Evolutionary conservation across 306 rosid genomes (phyloP), one percentile per base, ranked within the genome.

Genomic region (Cicer bijugum): DNA sequence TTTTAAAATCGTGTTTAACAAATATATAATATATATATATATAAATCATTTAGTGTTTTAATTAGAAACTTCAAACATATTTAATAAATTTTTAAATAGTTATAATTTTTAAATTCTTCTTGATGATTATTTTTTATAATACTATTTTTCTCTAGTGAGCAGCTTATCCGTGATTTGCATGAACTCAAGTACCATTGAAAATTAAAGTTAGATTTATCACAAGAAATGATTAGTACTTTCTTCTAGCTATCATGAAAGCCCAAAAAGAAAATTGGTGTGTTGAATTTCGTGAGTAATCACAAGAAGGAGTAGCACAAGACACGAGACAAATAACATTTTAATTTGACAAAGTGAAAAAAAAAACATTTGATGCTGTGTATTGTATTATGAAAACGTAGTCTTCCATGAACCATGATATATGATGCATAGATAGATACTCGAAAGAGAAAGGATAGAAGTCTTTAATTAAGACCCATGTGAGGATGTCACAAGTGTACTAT

Each of bases 391-490:
- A 20, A 69, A 12, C 4, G 8, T 33, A n/a, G 46, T 9, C 47
- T 40, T 70, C 15, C 60, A 80, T 20, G 43, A 52, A 42, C 12
- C 3, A 43, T 48, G 35, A 12, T 8, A 20, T 65, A 51, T 57
- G 68, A 73, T 14, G 50, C 17, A 51, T 57, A 64, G 20, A 48
- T 23, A 55, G 16, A 15, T 52, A 23, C 23, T 43, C 51, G 74
- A 74, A 68, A 85, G 76, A 68, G 75, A 78, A 78, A 78, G 42
- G 39, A 71, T 75, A 71, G 50, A 58, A 60, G 28, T 63, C 72
- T 77, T 14, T 44, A 82, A 23, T 12, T 28, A 47, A 47, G 67
- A 43, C 43, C 68, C 84, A 79, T 78, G 85, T 89, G 90, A 86
- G 79, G 78, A 23, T 80, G 85, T 81, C 83, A 80, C 67, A 73